Evolutionary conservation across 2,329 filamentous ascomycete species (phyloP).

Genomic region (Xylariomycetidae sp.): DNA sequence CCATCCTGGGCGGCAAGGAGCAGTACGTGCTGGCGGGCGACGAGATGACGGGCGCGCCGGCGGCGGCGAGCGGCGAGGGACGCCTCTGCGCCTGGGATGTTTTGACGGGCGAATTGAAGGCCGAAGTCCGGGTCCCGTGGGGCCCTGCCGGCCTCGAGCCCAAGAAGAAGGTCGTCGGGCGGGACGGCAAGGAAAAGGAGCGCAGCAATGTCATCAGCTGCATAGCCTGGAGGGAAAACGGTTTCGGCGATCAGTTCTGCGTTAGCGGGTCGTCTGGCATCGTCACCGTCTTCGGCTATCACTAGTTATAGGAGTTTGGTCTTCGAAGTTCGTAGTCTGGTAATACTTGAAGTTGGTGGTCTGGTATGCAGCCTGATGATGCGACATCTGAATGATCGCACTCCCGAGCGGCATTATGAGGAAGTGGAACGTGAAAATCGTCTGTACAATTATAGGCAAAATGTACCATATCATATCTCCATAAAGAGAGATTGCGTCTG

Average conservation of each 20-base stretch:
- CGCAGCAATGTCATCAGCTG: conserved; percentile 58
- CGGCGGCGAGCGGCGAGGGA: conserved; percentile 43
- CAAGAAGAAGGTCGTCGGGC: conserved; percentile 50
- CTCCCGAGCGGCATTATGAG: too few relatives aligned
- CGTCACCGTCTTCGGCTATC: conserved; percentile 57
- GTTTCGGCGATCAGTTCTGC: conserved; percentile 61
- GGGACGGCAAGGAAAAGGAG: conserved; percentile 56
- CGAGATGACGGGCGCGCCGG: conserved; percentile 47
- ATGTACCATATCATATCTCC: too few relatives aligned
- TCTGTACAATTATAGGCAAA: too few relatives aligned
- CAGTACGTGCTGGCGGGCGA: conserved; percentile 76
- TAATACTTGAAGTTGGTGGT: too few relatives aligned
- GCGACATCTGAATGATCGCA: too few relatives aligned
- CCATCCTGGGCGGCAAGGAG: conserved; percentile 70
- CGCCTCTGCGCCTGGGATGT: conserved; percentile 80
- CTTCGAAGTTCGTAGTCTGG: too few relatives aligned
- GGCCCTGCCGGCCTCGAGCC: conserved; percentile 44
- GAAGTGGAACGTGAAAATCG: too few relatives aligned
- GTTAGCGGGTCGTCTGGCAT: conserved; percentile 61
- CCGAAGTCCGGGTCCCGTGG: conserved; percentile 57
- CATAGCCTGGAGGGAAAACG: conserved; percentile 57
- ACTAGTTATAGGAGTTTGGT: too few relatives aligned
- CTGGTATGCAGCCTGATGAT: too few relatives aligned
- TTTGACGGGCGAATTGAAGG: conserved; percentile 63
- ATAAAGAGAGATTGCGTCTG: too few relatives aligned